Conservation (phyloP, 2,329 filamentous ascomycete species). For the Hymenoscyphus linearis region DNA sequence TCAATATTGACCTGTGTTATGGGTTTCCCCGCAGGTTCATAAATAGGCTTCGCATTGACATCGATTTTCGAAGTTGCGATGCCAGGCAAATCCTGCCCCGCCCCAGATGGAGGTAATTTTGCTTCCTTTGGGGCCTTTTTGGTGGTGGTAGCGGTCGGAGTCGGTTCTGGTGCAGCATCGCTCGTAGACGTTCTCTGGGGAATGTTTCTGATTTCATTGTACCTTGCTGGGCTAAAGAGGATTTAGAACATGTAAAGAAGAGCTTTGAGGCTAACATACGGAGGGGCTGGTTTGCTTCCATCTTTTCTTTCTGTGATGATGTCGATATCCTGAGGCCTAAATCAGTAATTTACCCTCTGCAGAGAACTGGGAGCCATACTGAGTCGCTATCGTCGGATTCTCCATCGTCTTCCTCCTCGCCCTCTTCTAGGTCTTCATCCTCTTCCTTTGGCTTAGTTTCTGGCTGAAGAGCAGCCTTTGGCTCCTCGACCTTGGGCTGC, state of each 20-base stretch:
- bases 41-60: constrained; percentile 74
- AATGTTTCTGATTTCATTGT: constrained; percentile 62
- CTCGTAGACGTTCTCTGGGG: constrained; percentile 53
- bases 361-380: constrained; percentile 29
- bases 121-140: constrained; percentile 41
- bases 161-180: constrained; percentile 39
- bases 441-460: constrained; percentile 33
- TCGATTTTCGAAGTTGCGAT: constrained; percentile 79
- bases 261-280: constrained; percentile 38
- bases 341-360: constrained; percentile 12
- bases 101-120: constrained; percentile 33
- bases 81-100: constrained; percentile 52
- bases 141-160: constrained; percentile 34
- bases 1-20: constrained; percentile 73
- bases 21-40: constrained; percentile 75
- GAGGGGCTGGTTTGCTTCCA: constrained; percentile 53
- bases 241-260: constrained; percentile 13
- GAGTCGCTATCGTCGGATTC: constrained; percentile 54
- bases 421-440: constrained; percentile 55
- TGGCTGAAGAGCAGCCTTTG: constrained; percentile 21
- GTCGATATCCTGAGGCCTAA: constrained; percentile 51
- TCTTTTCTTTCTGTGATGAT: constrained; percentile 65
- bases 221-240: constrained; percentile 49
- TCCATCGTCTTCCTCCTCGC: constrained; percentile 58
- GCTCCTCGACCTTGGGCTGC: constrained; percentile 16